Base-by-base conservation (phyloP, 2,329 filamentous ascomycete genomes). In the Penicillium fuscoglaucum region DNA sequence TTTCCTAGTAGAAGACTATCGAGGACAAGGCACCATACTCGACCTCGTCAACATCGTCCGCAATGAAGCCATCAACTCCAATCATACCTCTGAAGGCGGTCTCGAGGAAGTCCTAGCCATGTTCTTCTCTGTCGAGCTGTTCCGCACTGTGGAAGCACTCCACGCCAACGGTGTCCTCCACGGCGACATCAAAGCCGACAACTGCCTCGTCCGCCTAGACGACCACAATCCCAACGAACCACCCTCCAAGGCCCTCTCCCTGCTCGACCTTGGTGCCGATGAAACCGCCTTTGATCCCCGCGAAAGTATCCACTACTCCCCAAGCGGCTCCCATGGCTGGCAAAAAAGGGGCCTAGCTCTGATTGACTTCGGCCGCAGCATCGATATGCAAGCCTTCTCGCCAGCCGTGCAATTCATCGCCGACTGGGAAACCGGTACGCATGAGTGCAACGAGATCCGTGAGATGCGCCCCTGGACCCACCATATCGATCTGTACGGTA, bases 381-480 rank as follows among this genome's bases (percentile, higher is more conserved):
- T 99, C 73, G 95, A 99, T 77, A 96, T 97, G 90, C 87, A 86
- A 58, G 87, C 85, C 3, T 99, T 98, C 79, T 76, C 78, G 3
- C 82, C 87, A 0, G 84, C 88, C 43, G 91, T 93, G 12, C 87
- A 88, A 65, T 99, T 99, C 80, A 86, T 98, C 59, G 95, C 93
- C 0, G 95, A 99, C 77, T 99, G 95, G 95, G 90, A 95, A 75
- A 92, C 91, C 0, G 86, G 85, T 17, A 84, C 89, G 26, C 88
- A 91, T 52, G 95, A 99, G 76, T 99, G 95, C 75, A 89, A 90
- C 19, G 95, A 99, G 80, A 96, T 98, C 85, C 89, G 93, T 47
- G 93, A 99, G 77, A 85, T 91, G 57, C 84, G 93, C 1, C 92
- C 93, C 0, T 99, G 95, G 95, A 98, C 93, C 1, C 97, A 92